Evolutionary conservation across 106 monocot species (phyloP), one percentile per base, ranked within the genome.

Genomic region (Ottelia alismoides): DNA sequence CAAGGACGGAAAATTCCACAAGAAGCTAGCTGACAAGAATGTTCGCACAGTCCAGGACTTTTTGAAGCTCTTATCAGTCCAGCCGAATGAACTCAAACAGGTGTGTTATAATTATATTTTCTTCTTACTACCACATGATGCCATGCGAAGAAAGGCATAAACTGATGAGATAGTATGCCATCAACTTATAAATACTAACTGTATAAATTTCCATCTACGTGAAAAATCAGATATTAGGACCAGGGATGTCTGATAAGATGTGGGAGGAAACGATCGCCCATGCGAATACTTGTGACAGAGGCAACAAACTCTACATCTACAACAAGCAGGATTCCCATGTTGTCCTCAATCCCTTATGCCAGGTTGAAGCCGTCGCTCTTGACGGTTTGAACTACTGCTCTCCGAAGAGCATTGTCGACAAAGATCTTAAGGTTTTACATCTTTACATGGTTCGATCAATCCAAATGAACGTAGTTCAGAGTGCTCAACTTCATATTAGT

Each of bases 11-110:
- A 58, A 57, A 0, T 81, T 81, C 43, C 72, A 81, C 54, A 68
- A 30, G 54, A 67, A 63, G 46, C 74, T 78, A 2, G 12, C 28
- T 0, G 44, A 47, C 0, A 14, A 61, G 1, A 45, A 31, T 16
- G 61, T 86, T 53, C 52, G 44, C 1, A 75, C 67, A 2, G 84
- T 84, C 14, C 69, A 79, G 18, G 78, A 78, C 0, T 84, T 84
- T 63, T 35, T 84, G 47, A 57, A 66, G 68, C 49, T 78, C 0
- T 51, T 47, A 2, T 53, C 27, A 1, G 52, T 78, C 14, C 52
- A 79, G 44, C 31, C 66, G 0, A 25, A n/a, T 12, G 30, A 29
- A 1, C 70, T 82, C 44, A 60, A 66, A 56, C 14, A 3, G 29
- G 82, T 77, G 61, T 53, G 11, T 47, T n/a, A n/a, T n/a, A n/a